A percentile compares a stretch with the other conserved stretches of the same genome.
These are phyloP conservation scores for Cryphonectria carpinicola DNA, from an alignment of 2,329 filamentous ascomycete species.

Conservation along the genomic window DNA sequence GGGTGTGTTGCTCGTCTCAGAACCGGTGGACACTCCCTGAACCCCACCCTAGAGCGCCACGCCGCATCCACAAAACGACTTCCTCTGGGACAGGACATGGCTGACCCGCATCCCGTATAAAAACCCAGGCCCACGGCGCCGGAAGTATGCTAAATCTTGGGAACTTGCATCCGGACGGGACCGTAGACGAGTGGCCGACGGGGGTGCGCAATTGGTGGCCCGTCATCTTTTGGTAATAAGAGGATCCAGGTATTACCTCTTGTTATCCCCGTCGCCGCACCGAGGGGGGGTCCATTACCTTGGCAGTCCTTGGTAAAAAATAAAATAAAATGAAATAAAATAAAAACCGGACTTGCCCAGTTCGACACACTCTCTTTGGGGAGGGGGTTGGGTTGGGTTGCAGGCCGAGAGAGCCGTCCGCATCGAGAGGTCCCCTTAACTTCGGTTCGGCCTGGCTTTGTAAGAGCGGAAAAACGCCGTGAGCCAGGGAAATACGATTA, in stretches of 20 bases:
- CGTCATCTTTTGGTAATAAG: background rate
- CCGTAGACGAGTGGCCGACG: background rate
- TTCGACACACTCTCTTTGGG: background rate
- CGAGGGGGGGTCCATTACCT: background rate
- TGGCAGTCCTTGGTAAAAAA: background rate
- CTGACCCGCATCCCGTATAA: background rate
- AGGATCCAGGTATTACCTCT: background rate
- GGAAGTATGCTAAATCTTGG: conserved; percentile 8
- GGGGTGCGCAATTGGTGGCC: background rate
- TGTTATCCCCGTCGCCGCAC: background rate
- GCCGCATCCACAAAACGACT: background rate
- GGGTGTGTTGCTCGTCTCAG: background rate
- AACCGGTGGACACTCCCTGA: background rate
- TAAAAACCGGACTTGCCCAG: background rate
- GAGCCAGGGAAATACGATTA: conserved; percentile 1
- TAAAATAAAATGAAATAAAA: no score
- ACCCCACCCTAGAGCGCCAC: background rate
- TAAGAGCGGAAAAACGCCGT: background rate
- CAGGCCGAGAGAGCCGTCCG: background rate
- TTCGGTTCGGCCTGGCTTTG: conserved; percentile 5
- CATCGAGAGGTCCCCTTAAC: background rate
- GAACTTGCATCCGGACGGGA: background rate
- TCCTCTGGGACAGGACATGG: background rate
- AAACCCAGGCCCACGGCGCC: conserved; percentile 1
- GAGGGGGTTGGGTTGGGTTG: background rate